Evolutionary conservation across 1,284 basidiomycete genomes (phyloP).

Genomic region (Neotropicomus parvogracilis): DNA sequence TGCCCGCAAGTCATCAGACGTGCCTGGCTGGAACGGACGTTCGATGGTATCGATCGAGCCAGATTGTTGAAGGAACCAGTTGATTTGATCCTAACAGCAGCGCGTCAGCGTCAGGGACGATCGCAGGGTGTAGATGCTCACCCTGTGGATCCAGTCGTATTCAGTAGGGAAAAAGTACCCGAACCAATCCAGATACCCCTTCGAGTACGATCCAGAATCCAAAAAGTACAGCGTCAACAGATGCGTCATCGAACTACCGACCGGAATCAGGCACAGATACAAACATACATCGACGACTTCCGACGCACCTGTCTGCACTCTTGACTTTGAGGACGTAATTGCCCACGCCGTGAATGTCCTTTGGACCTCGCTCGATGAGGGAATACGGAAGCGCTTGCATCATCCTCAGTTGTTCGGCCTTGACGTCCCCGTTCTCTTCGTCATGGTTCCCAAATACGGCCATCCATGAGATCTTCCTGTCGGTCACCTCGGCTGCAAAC

Average conservation of each 20-base stretch:
- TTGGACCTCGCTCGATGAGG: conserved; percentile 75
- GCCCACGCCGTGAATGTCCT: conserved; percentile 78
- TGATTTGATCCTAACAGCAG: conserved; percentile 60
- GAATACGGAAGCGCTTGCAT: conserved; percentile 84
- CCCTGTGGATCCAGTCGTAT: conserved; percentile 80
- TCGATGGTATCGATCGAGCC: conserved; percentile 66
- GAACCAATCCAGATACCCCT: conserved; percentile 53
- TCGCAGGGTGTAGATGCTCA: conserved; percentile 21
- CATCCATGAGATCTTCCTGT: conserved; percentile 81
- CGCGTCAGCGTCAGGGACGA: not conserved
- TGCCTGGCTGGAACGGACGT: conserved; percentile 78
- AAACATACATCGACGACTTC: not conserved
- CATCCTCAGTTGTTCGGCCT: conserved; percentile 65
- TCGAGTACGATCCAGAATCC: conserved; percentile 81
- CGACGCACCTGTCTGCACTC: conserved; percentile 65
- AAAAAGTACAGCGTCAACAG: conserved; percentile 90
- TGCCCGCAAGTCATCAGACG: conserved; percentile 56
- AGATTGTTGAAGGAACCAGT: conserved; percentile 86
- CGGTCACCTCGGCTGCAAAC: conserved; percentile 75
- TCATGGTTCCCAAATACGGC: conserved; percentile 94
- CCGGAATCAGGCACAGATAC: conserved; percentile 5
- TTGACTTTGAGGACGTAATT: conserved; percentile 80
- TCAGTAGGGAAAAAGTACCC: conserved; percentile 61
- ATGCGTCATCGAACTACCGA: conserved; percentile 73
- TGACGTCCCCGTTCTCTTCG: conserved; percentile 62